A percentile compares a stretch with the other conserved stretches of the same genome.
These are phyloP conservation scores for Dryas octopetala DNA, from an alignment of 306 rosid species.

Conservation along the genomic window DNA sequence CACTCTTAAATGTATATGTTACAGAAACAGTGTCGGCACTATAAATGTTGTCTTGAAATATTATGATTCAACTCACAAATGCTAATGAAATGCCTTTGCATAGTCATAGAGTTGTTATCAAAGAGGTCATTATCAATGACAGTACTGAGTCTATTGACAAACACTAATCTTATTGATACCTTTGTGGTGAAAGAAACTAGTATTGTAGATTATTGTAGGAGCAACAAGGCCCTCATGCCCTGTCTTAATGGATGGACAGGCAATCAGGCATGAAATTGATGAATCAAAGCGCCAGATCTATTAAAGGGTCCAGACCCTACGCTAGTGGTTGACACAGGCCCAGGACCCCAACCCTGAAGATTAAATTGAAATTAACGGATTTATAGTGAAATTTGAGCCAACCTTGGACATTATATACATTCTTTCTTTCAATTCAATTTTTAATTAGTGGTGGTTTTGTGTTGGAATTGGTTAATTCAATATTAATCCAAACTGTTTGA, in stretches of 20 bases:
- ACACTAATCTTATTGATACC: background rate
- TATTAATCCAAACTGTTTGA: too few relatives aligned
- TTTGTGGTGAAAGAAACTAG: slow-evolving; percentile 24
- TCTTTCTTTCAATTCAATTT: too few relatives aligned
- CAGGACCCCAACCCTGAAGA: background rate
- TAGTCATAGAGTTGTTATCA: background rate
- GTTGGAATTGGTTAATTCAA: too few relatives aligned
- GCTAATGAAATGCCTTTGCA: too few relatives aligned
- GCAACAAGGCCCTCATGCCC: slow-evolving; percentile 16
- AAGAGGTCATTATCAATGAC: background rate
- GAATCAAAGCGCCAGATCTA: background rate
- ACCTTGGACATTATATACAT: too few relatives aligned
- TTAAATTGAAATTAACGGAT: slow-evolving; percentile 6
- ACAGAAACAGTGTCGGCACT: too few relatives aligned
- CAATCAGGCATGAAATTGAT: slow-evolving; percentile 14
- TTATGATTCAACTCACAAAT: too few relatives aligned
- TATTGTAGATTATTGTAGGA: slow-evolving; percentile 15
- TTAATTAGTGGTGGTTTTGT: too few relatives aligned
- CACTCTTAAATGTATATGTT: too few relatives aligned
- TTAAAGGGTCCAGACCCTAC: slow-evolving; percentile 3
- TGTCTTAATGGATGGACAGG: slow-evolving; percentile 11
- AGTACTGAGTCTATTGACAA: background rate
- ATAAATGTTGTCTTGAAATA: too few relatives aligned
- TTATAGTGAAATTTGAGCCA: background rate
- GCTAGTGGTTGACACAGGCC: slow-evolving; percentile 14